A percentile compares a stretch with the other conserved stretches of the same genome.
Conservation (phyloP, 1,284 basidiomycete genomes). For the Athelia psychrophila region DNA sequence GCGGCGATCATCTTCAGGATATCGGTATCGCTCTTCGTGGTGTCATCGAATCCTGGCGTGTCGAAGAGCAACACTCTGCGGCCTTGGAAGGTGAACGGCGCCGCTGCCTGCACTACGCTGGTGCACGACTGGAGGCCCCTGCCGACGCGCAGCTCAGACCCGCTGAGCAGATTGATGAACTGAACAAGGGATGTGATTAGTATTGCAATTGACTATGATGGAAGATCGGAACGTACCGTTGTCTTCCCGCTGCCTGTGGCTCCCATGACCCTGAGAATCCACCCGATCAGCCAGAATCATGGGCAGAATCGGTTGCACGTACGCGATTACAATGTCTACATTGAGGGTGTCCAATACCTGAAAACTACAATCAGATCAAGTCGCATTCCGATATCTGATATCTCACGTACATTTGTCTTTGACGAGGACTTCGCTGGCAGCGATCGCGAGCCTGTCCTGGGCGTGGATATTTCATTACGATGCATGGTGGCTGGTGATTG, state of each 20-base stretch:
- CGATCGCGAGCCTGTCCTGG: too few relatives aligned
- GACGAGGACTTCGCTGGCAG: too few relatives aligned
- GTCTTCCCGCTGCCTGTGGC: conserved; percentile 32
- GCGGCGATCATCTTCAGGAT: conserved; percentile 33
- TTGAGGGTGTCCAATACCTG: too few relatives aligned
- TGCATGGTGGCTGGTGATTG: too few relatives aligned
- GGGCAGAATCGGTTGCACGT: too few relatives aligned
- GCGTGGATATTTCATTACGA: too few relatives aligned
- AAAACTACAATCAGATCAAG: too few relatives aligned
- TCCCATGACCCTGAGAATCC: conserved; percentile 27
- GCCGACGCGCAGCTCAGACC: conserved; percentile 28
- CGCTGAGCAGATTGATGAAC: conserved; percentile 35
- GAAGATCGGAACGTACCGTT: conserved; percentile 15
- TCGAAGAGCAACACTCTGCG: conserved; percentile 30
- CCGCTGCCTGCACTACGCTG: conserved; percentile 28
- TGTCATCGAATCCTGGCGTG: conserved; percentile 38
- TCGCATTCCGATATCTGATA: too few relatives aligned
- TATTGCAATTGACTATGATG: not conserved
- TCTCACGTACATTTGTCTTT: too few relatives aligned
- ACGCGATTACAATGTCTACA: too few relatives aligned
- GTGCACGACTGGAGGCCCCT: conserved; percentile 33
- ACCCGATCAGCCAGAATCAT: not conserved
- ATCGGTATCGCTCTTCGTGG: conserved; percentile 31
- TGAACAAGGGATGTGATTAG: conserved; percentile 10
- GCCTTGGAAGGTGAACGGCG: conserved; percentile 24